Base-by-base conservation (phyloP, 805 yeast genomes). In the Kodamaea nitidulidarum region DNA sequence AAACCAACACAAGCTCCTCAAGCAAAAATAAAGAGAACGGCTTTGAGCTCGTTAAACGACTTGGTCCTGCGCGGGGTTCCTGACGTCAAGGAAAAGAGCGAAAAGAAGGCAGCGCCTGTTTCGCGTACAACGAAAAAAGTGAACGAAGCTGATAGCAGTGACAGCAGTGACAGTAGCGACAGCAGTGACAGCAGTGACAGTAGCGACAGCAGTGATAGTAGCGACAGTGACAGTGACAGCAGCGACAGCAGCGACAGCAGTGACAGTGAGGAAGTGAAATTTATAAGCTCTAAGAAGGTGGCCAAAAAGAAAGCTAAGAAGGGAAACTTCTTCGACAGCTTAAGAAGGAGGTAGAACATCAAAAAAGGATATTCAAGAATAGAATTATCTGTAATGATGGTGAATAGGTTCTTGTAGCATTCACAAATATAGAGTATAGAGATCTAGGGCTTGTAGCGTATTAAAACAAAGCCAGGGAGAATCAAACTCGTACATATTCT, bases 1-100 rank as follows among this genome's bases (percentile, higher is more conserved):
- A 28, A 28, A 12, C 21, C 32, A 6, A 7, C 10, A 3, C 20
- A 30, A 17, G 21, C 32, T 7, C 20, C 38, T 3, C 34, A 26
- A n/a, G 21, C 34, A 17, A 37, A 31, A 12, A 49, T 50, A n/a
- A 52, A 46, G 36, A 55, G 51, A 33, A 65, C 65, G 1, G 73
- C 81, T 0, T 66, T 78, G 39, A 48, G 57, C 12, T 75, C 84
- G 1, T 58, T 82, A 22, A 72, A 77, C 3, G 84, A 81, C 43
- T 61, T 82, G 42, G 80, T 73, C 4, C 67, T 72, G n/a, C 66
- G 81, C 38, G 88, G 86, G 3, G 71, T 81, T 9, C 88, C 88
- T 2, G 84, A 76, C 15, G 86, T 81, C 0, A 72, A 69, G 40
- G 85, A 80, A 32, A 63, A 25, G 21, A 17, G 26, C 65, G 16